Evolutionary conservation across 129 eudicot species (phyloP).

Genomic region (Logfia minima): DNA sequence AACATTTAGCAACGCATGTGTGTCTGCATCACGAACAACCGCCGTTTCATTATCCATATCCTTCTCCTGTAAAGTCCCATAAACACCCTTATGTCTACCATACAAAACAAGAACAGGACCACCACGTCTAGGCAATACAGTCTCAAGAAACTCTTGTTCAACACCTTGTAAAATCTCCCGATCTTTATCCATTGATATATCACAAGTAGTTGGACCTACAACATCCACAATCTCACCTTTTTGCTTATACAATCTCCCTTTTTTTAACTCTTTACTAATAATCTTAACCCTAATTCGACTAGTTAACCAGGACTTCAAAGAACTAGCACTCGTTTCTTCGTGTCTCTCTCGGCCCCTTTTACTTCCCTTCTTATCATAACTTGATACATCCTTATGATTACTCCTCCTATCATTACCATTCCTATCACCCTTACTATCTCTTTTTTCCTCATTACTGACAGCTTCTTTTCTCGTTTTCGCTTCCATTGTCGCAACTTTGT

Average conservation of each 20-base stretch:
- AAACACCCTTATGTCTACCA: slow-evolving; percentile 86
- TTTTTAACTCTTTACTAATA: slow-evolving; percentile 63
- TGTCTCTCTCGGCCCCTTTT: slow-evolving; percentile 40
- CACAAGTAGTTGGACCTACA: slow-evolving; percentile 79
- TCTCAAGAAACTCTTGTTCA: slow-evolving; percentile 69
- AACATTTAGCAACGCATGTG: slow-evolving; percentile 59
- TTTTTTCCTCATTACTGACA: slow-evolving; percentile 20
- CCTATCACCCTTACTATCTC: not conserved
- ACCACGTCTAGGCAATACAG: slow-evolving; percentile 78
- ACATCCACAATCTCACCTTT: slow-evolving; percentile 92
- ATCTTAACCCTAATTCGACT: slow-evolving; percentile 81
- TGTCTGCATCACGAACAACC: slow-evolving; percentile 82
- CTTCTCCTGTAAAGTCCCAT: slow-evolving; percentile 64
- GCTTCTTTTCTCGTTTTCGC: not conserved
- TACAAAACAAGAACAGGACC: slow-evolving; percentile 75
- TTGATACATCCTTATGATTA: slow-evolving; percentile 26
- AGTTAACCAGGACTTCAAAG: slow-evolving; percentile 50
- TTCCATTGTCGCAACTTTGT: not conserved
- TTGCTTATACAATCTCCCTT: slow-evolving; percentile 69
- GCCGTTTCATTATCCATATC: slow-evolving; percentile 77
- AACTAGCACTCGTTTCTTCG: slow-evolving; percentile 22
- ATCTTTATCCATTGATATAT: slow-evolving; percentile 68
- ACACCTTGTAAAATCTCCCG: slow-evolving; percentile 81
- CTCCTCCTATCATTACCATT: slow-evolving; percentile 18
- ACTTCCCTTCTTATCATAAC: slow-evolving; percentile 18